A percentile compares a stretch with the other conserved stretches of the same genome.
These are phyloP conservation scores for Phanerodontia chrysosporium DNA, from an alignment of 768 basidiomycete species.

Conservation along the genomic window DNA sequence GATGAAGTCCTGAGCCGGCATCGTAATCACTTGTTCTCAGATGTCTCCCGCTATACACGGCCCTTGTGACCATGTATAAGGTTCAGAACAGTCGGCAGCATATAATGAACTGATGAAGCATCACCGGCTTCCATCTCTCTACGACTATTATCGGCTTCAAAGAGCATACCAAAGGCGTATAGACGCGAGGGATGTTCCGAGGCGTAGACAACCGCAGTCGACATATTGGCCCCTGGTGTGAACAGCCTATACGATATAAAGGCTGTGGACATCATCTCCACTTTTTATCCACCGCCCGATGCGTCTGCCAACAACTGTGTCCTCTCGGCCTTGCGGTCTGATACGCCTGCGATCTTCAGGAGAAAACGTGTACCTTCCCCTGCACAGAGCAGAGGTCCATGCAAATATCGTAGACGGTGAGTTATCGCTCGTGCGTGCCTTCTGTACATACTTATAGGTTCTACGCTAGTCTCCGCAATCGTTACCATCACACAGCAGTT, in stretches of 20 bases:
- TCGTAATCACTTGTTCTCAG: too few species aligned
- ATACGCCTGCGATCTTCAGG: too few species aligned
- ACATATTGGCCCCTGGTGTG: too few species aligned
- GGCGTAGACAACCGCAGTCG: too few species aligned
- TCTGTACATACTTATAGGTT: not conserved
- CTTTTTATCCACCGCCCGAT: too few species aligned
- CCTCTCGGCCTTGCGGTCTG: too few species aligned
- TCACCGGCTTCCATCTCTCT: not conserved
- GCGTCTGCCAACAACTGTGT: not conserved
- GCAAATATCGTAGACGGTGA: slow-evolving; percentile 5
- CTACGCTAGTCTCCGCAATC: slow-evolving; percentile 1
- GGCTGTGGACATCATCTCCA: not conserved
- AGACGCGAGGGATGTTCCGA: too few species aligned
- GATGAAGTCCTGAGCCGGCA: too few species aligned
- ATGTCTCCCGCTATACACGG: too few species aligned
- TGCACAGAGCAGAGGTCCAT: not conserved
- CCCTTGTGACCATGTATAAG: not conserved
- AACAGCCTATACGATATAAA: too few species aligned
- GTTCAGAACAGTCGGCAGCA: not conserved
- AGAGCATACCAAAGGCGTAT: too few species aligned
- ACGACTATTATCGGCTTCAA: too few species aligned
- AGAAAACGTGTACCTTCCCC: not conserved
- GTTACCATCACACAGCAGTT: slow-evolving; percentile 7
- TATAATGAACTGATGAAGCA: not conserved
- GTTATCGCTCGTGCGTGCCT: not conserved